Base-by-base conservation (phyloP, 305 asterid species). In the Solanum chacoense region DNA sequence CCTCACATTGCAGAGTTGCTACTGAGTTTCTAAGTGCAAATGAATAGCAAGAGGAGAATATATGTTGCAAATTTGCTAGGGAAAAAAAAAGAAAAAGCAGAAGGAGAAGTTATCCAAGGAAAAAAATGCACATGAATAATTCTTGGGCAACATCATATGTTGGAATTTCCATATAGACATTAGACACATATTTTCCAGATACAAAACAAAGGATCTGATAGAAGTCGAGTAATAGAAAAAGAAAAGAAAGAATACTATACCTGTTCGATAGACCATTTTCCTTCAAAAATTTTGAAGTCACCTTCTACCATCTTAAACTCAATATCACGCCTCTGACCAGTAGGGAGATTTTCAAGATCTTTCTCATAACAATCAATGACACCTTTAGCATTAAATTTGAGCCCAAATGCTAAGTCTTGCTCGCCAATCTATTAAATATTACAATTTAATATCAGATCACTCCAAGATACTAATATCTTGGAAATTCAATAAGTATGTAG, bases 301-400 rank as follows among this genome's bases (percentile, higher is more conserved):
- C 98, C 99, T 91, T 96, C 98, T 50, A 94, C 94, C 99, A 96
- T 96, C 93, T 94, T 92, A 93, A 96, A 96, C 90, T 94, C 98
- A 78, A 96, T 95, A 88, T 95, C 96, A 69, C 98, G 98, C 93
- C 92, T 94, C 87, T 90, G 94, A 75, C 97, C 93, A 42, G 36
- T 87, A 71, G 96, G 94, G 77, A 93, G 91, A 88, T 87, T 90
- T 93, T 95, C 91, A 74, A 94, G 93, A 79, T 94, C 99, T 90
- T 92, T 94, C 94, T 96, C 99, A 59, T 92, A 93, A 92, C 99
- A 96, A 86, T 95, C 99, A 85, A 96, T 90, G 45, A 94, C 90
- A 35, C 98, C 98, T 91, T 94, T 93, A 40, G 98, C 99, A 75
- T 95, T 94, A 89, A 96, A 95, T 88, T 95, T 96, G 78, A 95